These are phyloP conservation scores for Tagetes patula DNA, from an alignment of 129 eudicot species.

Conservation along the genomic window DNA sequence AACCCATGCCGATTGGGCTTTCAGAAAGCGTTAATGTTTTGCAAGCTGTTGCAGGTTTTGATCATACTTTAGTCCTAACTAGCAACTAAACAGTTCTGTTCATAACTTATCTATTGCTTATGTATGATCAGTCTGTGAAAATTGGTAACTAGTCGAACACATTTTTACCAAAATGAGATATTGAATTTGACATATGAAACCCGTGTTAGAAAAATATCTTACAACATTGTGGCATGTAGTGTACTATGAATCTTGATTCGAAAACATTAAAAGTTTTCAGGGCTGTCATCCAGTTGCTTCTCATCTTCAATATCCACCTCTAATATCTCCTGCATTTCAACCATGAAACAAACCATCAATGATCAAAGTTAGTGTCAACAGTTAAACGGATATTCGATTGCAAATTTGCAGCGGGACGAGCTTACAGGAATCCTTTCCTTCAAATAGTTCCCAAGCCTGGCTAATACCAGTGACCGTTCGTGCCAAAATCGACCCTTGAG, in stretches of 20 bases:
- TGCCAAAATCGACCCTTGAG: constrained; percentile 90
- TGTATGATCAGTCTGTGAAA: background rate
- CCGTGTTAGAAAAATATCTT: constrained; percentile 6
- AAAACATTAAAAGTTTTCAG: constrained; percentile 59
- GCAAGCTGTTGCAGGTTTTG: constrained; percentile 92
- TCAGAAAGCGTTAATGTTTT: constrained; percentile 56
- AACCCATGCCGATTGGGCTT: constrained; percentile 63
- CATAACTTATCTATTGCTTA: constrained; percentile 1
- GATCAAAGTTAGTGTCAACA: background rate
- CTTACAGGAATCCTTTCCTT: constrained; percentile 85
- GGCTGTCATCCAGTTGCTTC: constrained; percentile 94
- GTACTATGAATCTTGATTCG: background rate
- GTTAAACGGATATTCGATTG: background rate
- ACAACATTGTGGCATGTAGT: constrained; percentile 25
- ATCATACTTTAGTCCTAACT: constrained; percentile 69
- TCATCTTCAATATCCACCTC: constrained; percentile 95
- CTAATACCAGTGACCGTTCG: constrained; percentile 59
- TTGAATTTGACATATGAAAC: constrained; percentile 4
- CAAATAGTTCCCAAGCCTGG: constrained; percentile 80
- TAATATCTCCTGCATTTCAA: constrained; percentile 57
- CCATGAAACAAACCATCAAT: constrained; percentile 15
- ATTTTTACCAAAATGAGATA: constrained; percentile 15
- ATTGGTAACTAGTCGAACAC: background rate
- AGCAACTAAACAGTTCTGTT: constrained; percentile 6
- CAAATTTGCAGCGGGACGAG: background rate